These are phyloP conservation scores for Pythium oligandrum DNA, from an alignment of 352 stramenopile genomes.

Conservation along the genomic window DNA sequence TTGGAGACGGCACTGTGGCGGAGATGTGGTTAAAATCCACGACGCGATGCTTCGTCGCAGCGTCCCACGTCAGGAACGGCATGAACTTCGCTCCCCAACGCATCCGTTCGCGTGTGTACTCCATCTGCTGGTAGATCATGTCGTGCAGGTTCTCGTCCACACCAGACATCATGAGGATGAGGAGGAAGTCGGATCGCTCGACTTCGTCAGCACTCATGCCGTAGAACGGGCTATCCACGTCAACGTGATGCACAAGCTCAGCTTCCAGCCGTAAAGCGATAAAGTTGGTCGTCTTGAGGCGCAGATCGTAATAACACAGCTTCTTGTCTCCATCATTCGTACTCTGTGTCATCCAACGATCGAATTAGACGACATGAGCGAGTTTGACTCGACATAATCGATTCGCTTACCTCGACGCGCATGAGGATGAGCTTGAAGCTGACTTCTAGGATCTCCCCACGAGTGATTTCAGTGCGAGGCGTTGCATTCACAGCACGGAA, in stretches of 20 bases:
- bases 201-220: conserved; percentile 29
- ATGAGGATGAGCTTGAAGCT: conserved; percentile 64
- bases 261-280: conserved; percentile 51
- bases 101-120: conserved; percentile 39
- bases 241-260: conserved; percentile 45
- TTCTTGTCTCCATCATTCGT: conserved; percentile 34
- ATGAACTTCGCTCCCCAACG: conserved; percentile 38
- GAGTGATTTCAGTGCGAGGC: conserved; percentile 29
- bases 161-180: conserved; percentile 51
- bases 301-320: conserved; percentile 62
- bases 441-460: conserved; percentile 47
- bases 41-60: conserved; percentile 20
- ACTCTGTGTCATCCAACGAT: conserved; percentile 15
- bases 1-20: conserved; percentile 11
- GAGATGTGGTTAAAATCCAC: conserved; percentile 50
- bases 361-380: too few species aligned
- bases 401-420: conserved; percentile 37
- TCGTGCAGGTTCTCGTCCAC: conserved; percentile 62
- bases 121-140: conserved; percentile 44
- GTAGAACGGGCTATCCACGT: conserved; percentile 38
- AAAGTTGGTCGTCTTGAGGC: conserved; percentile 36
- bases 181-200: conserved; percentile 34
- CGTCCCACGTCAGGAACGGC: conserved; percentile 36
- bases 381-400: too few species aligned
- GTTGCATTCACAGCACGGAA: conserved; percentile 59